A percentile compares a stretch with the other conserved stretches of the same genome.
phyloP scores from a whole-genome alignment of 805 yeast species.

The Millerago galiae region DNA sequence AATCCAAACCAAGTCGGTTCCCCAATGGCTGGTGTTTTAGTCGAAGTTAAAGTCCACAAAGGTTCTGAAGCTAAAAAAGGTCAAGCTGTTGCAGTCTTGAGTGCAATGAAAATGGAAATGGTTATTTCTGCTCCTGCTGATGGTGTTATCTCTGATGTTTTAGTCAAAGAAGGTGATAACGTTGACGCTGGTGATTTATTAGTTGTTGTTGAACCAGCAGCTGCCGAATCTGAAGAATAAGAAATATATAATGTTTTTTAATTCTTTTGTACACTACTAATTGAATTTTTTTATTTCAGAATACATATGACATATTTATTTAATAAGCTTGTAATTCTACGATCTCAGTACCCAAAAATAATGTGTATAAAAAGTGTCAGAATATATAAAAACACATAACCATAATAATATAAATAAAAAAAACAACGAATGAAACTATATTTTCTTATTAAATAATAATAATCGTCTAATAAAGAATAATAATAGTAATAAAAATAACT shows the following conservation, averaged over 20 bases:
- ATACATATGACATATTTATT: neutral
- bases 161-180: slow-evolving; percentile 84
- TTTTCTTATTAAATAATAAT: no score
- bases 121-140: slow-evolving; percentile 87
- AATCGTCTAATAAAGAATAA: no score
- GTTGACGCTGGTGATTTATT: slow-evolving; percentile 93
- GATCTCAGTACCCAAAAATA: no score
- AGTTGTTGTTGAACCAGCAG: slow-evolving; percentile 41
- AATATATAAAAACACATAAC: no score
- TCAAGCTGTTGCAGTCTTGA: slow-evolving; percentile 85
- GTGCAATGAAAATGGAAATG: slow-evolving; percentile 99
- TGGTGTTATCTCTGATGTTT: slow-evolving; percentile 75
- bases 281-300: neutral
- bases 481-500: no score
- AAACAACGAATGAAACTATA: no score
- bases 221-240: slow-evolving; percentile 1
- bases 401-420: no score
- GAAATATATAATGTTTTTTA: neutral
- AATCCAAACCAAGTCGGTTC: slow-evolving; percentile 94
- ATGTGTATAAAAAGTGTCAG: no score
- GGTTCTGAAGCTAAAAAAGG: slow-evolving; percentile 93
- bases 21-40: slow-evolving; percentile 98
- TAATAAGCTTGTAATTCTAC: no score
- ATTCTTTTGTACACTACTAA: neutral
- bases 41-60: slow-evolving; percentile 86